Conservation (phyloP, 2,329 filamentous ascomycete genomes). For the Pestalotiopsis sp. region DNA sequence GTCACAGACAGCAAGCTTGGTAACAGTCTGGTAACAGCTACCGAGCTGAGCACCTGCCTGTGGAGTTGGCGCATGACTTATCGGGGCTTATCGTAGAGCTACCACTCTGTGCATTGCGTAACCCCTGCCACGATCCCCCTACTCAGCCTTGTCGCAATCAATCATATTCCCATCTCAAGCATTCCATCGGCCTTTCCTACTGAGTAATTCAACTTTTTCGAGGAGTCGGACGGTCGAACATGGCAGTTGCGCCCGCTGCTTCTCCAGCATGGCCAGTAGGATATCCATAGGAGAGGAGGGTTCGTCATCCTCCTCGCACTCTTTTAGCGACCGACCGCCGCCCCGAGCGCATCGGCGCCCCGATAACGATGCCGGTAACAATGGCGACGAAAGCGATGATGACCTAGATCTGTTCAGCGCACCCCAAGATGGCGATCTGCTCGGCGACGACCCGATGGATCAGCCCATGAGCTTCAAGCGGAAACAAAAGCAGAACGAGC, state of each 20-base stretch:
- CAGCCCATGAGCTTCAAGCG: constrained; percentile 72
- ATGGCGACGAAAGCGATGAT: constrained; percentile 26
- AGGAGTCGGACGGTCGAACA: not conserved
- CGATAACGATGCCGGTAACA: constrained; percentile 35
- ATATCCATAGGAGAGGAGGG: constrained; percentile 31
- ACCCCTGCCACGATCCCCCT: constrained; percentile 2
- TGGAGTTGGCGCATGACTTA: not conserved
- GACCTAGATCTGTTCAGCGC: constrained; percentile 22
- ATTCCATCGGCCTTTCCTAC: not conserved
- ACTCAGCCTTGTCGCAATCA: not conserved
- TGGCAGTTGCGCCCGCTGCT: constrained; percentile 7
- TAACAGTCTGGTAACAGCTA: not conserved
- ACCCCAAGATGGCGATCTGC: constrained; percentile 35
- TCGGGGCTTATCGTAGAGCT: constrained; percentile 5
- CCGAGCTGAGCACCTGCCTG: not conserved
- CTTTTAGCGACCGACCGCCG: constrained; percentile 20
- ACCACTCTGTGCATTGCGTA: not conserved
- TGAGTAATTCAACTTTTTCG: too few species aligned
- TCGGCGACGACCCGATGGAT: constrained; percentile 61
- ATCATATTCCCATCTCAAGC: not conserved
- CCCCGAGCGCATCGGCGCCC: constrained; percentile 16
- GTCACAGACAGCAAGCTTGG: not conserved
- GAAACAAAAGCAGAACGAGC: constrained; percentile 53
- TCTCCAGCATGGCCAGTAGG: constrained; percentile 24
- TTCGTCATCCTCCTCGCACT: constrained; percentile 29